Evolutionary conservation across 1,284 basidiomycete genomes (phyloP).

Genomic region (Ceratobasidium sp.): DNA sequence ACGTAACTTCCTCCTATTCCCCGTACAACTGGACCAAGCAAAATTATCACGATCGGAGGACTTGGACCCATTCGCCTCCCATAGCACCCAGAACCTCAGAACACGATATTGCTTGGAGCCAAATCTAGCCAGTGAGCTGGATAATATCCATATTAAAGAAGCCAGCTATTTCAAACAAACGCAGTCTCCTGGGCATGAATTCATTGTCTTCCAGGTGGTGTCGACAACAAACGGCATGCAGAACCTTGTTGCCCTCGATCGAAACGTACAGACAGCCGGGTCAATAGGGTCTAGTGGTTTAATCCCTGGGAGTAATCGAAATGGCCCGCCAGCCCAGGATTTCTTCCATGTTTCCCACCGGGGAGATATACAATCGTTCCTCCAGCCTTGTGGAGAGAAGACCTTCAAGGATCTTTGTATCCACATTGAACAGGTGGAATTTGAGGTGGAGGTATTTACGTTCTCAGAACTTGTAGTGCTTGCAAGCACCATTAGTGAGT

Average conservation of each 20-base stretch:
- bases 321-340: not conserved
- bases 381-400: not conserved
- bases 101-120: no score
- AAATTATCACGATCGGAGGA: no score
- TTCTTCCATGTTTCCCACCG: not conserved
- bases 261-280: not conserved
- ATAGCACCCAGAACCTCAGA: no score
- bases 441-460: not conserved
- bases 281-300: not conserved
- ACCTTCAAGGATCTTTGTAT: not conserved
- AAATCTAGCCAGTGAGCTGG: no score
- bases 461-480: not conserved
- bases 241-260: constrained; percentile 11
- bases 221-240: not conserved
- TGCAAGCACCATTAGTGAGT: not conserved
- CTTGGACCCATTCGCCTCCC: no score
- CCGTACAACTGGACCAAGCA: no score
- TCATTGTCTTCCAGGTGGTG: not conserved
- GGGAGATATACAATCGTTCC: not conserved
- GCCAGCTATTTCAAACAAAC: constrained; percentile 16
- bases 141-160: not conserved
- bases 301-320: not conserved
- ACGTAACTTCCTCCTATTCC: no score
- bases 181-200: not conserved
- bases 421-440: not conserved